Conservation (phyloP, 768 basidiomycete species). For the Mycena vitilis region DNA sequence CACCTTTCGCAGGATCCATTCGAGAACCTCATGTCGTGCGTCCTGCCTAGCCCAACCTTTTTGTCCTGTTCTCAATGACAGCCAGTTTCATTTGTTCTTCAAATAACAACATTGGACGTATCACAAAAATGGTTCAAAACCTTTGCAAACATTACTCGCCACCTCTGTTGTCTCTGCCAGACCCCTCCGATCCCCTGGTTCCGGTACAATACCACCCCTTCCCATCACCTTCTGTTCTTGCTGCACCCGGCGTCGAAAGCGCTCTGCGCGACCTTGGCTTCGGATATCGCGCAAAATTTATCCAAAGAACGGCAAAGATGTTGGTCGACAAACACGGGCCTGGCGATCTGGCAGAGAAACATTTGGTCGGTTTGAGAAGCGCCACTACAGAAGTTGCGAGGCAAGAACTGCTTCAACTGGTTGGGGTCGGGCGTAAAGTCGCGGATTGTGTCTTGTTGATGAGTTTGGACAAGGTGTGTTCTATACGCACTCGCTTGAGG, state of each 20-base stretch:
- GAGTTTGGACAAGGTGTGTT: conserved; percentile 86
- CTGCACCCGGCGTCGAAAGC: conserved; percentile 65
- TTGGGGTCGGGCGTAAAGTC: conserved; percentile 96
- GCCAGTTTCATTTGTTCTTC: conserved; percentile 95
- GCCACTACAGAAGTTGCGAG: conserved; percentile 69
- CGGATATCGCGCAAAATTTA: conserved; percentile 94
- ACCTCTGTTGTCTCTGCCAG: conserved; percentile 64
- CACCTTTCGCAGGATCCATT: conserved; percentile 77
- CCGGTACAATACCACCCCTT: conserved; percentile 77
- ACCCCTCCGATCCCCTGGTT: conserved; percentile 43
- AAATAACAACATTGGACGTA: conserved; percentile 96
- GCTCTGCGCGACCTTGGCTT: conserved; percentile 88
- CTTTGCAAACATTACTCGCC: conserved; percentile 84
- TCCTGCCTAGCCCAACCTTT: conserved; percentile 32
- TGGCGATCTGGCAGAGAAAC: conserved; percentile 66
- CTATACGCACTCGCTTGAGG: neutral
- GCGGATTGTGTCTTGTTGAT: conserved; percentile 95
- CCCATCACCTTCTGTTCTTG: conserved; percentile 79
- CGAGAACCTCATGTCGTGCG: conserved; percentile 95
- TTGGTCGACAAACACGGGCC: conserved; percentile 67
- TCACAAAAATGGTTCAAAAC: conserved; percentile 91
- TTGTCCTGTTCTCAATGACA: neutral
- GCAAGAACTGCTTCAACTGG: conserved; percentile 79
- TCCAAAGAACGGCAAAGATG: conserved; percentile 85
- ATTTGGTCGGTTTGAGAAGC: conserved; percentile 67